Evolutionary conservation across 345 rosid species (phyloP).

Genomic region (Salix viminalis): DNA sequence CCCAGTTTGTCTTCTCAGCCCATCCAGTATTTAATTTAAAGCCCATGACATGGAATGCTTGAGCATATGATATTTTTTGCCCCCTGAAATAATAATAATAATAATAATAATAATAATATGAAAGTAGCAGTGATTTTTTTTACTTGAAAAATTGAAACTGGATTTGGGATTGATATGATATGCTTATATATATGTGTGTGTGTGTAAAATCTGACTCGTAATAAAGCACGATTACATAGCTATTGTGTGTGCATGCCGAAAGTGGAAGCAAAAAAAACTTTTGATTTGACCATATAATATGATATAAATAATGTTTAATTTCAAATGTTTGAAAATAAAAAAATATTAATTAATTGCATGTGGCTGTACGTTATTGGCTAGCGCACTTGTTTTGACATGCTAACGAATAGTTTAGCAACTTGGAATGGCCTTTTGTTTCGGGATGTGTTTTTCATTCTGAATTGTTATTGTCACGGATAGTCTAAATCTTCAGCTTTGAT

Average conservation of each 20-base stretch:
- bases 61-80: not conserved
- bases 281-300: not conserved
- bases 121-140: too few relatives aligned
- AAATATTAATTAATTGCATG: not conserved
- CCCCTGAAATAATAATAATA: not conserved
- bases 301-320: not conserved
- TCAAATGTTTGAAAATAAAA: not conserved
- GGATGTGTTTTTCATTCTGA: not conserved
- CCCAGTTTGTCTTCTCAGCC: not conserved
- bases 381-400: not conserved
- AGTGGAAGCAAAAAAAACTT: not conserved
- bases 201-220: too few relatives aligned
- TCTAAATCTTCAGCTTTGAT: not conserved
- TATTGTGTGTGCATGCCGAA: not conserved
- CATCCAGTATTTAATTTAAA: not conserved
- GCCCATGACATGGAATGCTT: not conserved
- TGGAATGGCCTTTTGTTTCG: not conserved
- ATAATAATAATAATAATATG: not conserved
- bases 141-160: too few relatives aligned
- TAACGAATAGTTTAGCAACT: not conserved
- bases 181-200: too few relatives aligned
- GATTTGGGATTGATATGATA: too few relatives aligned
- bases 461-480: too few relatives aligned
- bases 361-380: not conserved
- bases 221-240: too few relatives aligned